Percentiles rank a stretch among this genome's conserved stretches.
Evolutionary conservation across 148 eudicot species (phyloP).

Genomic region (Hydrangea macrophylla): DNA sequence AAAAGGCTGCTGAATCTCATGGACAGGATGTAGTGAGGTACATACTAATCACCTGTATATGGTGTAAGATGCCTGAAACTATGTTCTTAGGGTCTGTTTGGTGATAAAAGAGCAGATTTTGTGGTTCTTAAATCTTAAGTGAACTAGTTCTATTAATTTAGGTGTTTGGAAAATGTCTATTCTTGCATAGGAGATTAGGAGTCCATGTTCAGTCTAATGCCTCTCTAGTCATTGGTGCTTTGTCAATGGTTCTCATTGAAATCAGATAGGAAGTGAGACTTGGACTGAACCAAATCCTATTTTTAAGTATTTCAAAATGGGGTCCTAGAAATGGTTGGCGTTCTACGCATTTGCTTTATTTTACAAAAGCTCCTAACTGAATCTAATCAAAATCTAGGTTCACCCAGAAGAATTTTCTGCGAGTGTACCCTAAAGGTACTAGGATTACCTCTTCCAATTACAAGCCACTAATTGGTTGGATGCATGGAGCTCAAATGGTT

Average conservation of each 20-base stretch:
- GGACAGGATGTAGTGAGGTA: slow-evolving; percentile 70
- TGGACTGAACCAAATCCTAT: too few relatives aligned
- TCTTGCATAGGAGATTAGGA: too few relatives aligned
- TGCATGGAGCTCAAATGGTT: slow-evolving; percentile 98
- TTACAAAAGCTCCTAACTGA: not conserved
- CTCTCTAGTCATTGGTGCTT: too few relatives aligned
- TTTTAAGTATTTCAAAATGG: too few relatives aligned
- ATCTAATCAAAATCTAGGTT: slow-evolving; percentile 41
- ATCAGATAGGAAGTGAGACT: too few relatives aligned
- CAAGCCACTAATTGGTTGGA: slow-evolving; percentile 76
- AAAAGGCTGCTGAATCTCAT: slow-evolving; percentile 56
- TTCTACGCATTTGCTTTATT: not conserved
- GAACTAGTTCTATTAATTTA: too few relatives aligned
- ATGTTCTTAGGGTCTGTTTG: too few relatives aligned
- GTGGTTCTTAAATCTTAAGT: too few relatives aligned
- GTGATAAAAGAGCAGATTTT: not conserved
- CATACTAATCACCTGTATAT: not conserved
- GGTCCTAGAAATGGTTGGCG: not conserved
- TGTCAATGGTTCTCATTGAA: too few relatives aligned
- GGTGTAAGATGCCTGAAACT: not conserved
- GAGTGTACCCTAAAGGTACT: slow-evolving; percentile 80
- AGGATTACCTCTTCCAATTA: slow-evolving; percentile 79
- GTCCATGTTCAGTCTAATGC: too few relatives aligned
- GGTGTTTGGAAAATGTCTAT: too few relatives aligned
- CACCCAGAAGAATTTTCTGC: slow-evolving; percentile 73